These are phyloP conservation scores for Plasmopara halstedii DNA, from an alignment of 352 stramenopile species.

Conservation along the genomic window DNA sequence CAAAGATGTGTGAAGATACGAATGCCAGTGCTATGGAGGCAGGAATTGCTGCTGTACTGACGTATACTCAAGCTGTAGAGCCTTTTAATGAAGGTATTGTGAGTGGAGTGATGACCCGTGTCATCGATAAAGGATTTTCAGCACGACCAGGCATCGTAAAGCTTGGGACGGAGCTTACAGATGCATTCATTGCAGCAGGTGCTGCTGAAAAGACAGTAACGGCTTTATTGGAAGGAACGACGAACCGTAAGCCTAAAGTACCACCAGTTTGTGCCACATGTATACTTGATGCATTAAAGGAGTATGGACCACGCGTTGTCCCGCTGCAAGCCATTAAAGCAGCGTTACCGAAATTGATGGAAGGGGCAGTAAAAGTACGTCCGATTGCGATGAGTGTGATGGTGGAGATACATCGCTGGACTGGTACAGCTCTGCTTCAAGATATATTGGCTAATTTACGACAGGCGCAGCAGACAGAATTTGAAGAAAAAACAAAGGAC, in stretches of 20 bases:
- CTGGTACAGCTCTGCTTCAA: slow-evolving; percentile 58
- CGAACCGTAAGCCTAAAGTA: slow-evolving; percentile 84
- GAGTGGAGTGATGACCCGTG: slow-evolving; percentile 53
- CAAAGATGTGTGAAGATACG: slow-evolving; percentile 75
- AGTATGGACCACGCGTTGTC: slow-evolving; percentile 69
- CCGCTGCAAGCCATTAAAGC: slow-evolving; percentile 64
- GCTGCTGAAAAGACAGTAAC: slow-evolving; percentile 67
- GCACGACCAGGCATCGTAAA: slow-evolving; percentile 69
- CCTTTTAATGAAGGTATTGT: slow-evolving; percentile 71
- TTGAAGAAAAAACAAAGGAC: slow-evolving; percentile 70
- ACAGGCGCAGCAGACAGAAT: slow-evolving; percentile 79
- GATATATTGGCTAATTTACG: slow-evolving; percentile 77
- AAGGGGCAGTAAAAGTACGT: slow-evolving; percentile 79
- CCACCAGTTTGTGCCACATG: slow-evolving; percentile 60
- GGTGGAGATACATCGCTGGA: slow-evolving; percentile 78
- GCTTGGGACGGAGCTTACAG: slow-evolving; percentile 69
- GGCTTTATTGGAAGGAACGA: slow-evolving; percentile 73
- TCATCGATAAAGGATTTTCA: slow-evolving; percentile 82
- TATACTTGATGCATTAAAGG: slow-evolving; percentile 66
- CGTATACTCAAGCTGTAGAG: slow-evolving; percentile 55
- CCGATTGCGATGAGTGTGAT: slow-evolving; percentile 73
- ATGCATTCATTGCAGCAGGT: slow-evolving; percentile 63
- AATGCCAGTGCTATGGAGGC: slow-evolving; percentile 81
- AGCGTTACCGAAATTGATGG: slow-evolving; percentile 56
- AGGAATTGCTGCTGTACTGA: slow-evolving; percentile 60